Conservation (phyloP, 352 stramenopile species). For the Pythium sukuiense region DNA sequence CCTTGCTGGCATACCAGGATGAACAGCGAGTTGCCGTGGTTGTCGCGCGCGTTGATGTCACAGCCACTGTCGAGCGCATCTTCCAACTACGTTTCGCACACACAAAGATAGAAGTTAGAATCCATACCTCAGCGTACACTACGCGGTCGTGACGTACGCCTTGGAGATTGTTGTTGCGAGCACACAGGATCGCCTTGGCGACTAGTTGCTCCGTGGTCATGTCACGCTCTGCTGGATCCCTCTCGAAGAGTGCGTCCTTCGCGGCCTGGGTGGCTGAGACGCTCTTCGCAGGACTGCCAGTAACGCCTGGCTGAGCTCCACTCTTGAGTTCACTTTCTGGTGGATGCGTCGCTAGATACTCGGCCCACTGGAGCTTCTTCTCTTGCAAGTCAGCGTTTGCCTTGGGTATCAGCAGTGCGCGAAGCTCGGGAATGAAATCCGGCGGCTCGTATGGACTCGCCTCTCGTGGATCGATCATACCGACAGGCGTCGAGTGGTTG, state of each 20-base stretch:
- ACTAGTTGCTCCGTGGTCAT: slow-evolving; percentile 48
- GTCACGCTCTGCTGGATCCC: slow-evolving; percentile 33
- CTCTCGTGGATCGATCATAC: slow-evolving; percentile 67
- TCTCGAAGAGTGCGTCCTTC: slow-evolving; percentile 47
- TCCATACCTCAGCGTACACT: background rate
- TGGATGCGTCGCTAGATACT: slow-evolving; percentile 27
- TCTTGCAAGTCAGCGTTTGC: slow-evolving; percentile 56
- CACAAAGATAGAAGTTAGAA: background rate
- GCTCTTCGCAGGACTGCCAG: background rate
- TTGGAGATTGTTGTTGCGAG: slow-evolving; percentile 81
- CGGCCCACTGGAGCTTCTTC: slow-evolving; percentile 53
- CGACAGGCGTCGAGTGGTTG: slow-evolving; percentile 61
- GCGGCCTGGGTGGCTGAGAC: slow-evolving; percentile 14
- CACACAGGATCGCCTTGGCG: slow-evolving; percentile 55
- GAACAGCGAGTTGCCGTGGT: slow-evolving; percentile 95
- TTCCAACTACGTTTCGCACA: slow-evolving; percentile 58
- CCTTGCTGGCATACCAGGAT: slow-evolving; percentile 94
- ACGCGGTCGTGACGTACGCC: slow-evolving; percentile 36
- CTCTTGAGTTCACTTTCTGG: background rate
- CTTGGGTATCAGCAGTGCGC: slow-evolving; percentile 55
- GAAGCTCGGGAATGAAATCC: slow-evolving; percentile 63
- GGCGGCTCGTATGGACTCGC: slow-evolving; percentile 58
- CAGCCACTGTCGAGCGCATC: slow-evolving; percentile 87
- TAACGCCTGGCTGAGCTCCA: background rate
- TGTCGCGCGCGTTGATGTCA: slow-evolving; percentile 89